A percentile compares a stretch with the other conserved stretches of the same genome.
phyloP scores from a whole-genome alignment of 148 eudicot genomes.

The Talinum fruticosum region DNA sequence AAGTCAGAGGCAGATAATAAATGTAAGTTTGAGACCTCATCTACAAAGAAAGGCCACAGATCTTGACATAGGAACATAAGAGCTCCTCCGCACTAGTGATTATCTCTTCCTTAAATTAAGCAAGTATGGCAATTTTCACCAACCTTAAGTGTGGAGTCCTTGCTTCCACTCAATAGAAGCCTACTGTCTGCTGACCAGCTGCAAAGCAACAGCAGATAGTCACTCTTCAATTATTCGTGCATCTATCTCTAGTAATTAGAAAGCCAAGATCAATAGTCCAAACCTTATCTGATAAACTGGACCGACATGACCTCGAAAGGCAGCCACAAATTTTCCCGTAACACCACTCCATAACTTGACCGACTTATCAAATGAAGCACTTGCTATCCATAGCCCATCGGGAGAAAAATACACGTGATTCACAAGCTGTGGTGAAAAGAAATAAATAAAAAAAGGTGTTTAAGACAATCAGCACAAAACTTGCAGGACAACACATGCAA shows the following conservation, averaged over 20 bases:
- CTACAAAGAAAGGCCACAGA: neutral
- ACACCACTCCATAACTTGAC: conserved; percentile 95
- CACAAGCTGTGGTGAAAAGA: conserved; percentile 52
- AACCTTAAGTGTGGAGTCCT: conserved; percentile 93
- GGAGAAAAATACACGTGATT: conserved; percentile 97
- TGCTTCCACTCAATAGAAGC: conserved; percentile 88
- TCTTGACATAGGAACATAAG: neutral
- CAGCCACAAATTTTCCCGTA: conserved; percentile 78
- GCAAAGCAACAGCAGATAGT: conserved; percentile 29
- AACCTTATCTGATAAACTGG: conserved; percentile 98
- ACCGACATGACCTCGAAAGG: conserved; percentile 94
- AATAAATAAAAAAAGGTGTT: neutral
- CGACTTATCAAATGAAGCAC: conserved; percentile 95
- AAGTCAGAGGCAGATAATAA: neutral
- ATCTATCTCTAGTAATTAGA: neutral
- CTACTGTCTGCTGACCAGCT: conserved; percentile 99
- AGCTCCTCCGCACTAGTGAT: neutral
- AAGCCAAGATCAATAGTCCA: neutral
- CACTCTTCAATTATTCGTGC: neutral
- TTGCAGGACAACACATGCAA: neutral
- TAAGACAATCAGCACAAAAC: conserved; percentile 9
- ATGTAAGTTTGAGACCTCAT: neutral
- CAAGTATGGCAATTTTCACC: neutral
- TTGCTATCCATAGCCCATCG: conserved; percentile 95
- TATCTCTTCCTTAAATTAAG: neutral